These are phyloP conservation scores for Nannizziopsis barbatae DNA, from an alignment of 2,329 filamentous ascomycete genomes.

Conservation along the genomic window DNA sequence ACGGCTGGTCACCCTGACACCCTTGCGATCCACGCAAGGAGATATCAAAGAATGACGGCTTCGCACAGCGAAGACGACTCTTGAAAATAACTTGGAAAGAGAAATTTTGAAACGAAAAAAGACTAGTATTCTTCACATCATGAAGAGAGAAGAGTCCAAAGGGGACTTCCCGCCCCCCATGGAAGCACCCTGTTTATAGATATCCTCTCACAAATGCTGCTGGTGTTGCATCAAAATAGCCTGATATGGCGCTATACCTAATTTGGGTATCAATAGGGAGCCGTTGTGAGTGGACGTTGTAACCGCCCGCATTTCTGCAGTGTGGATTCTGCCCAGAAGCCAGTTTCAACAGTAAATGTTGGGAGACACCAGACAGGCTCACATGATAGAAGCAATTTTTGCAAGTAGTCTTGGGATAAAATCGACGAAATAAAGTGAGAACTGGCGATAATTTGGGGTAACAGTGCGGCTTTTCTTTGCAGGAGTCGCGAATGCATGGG, in stretches of 20 bases:
- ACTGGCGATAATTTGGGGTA: no score
- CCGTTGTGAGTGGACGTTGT: constrained; percentile 9
- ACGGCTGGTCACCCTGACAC: neutral
- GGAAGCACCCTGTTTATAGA: neutral
- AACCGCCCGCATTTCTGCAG: constrained; percentile 4
- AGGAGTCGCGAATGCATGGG: no score
- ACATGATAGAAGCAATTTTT: neutral
- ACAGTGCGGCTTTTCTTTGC: no score
- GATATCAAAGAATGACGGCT: neutral
- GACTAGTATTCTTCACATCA: neutral
- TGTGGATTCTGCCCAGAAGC: neutral
- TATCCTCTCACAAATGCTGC: neutral
- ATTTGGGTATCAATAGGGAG: constrained; percentile 12
- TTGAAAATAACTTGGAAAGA: no score
- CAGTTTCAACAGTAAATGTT: neutral
- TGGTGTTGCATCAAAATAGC: neutral
- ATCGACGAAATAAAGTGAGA: no score
- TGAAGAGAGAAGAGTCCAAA: neutral
- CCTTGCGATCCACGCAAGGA: constrained; percentile 7
- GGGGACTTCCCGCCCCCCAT: neutral
- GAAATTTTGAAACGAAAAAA: neutral
- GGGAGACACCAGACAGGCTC: neutral
- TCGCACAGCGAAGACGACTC: constrained; percentile 7
- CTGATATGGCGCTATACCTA: constrained; percentile 9
- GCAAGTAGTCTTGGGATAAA: no score